A percentile compares a stretch with the other conserved stretches of the same genome.
Evolutionary conservation across 208 protist species (phyloP).

Genomic region (Leishmania braziliensis): DNA sequence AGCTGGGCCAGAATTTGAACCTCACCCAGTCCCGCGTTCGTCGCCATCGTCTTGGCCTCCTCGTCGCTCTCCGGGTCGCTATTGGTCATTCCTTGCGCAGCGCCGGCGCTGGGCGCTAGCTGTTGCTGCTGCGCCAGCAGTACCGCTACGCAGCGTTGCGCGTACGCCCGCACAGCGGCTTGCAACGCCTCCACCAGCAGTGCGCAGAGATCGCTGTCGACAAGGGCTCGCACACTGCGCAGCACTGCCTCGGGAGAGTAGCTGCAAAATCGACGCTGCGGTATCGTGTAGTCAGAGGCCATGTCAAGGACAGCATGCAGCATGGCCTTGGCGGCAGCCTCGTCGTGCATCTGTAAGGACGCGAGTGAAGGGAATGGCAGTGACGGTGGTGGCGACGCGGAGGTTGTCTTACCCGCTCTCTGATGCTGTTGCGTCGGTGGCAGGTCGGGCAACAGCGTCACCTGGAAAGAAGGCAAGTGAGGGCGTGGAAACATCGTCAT

Average conservation of each 20-base stretch:
- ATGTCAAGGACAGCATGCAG: constrained; percentile 38
- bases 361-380: constrained; percentile 1
- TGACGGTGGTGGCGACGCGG: not conserved
- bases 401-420: not conserved
- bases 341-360: constrained; percentile 8
- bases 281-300: constrained; percentile 10
- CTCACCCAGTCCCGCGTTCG: not conserved
- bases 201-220: constrained; percentile 36
- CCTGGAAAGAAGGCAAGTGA: constrained; percentile 24
- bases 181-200: constrained; percentile 36
- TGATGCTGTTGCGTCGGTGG: not conserved
- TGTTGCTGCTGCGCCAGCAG: constrained; percentile 15
- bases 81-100: not conserved
- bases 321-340: constrained; percentile 36
- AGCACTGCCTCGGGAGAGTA: constrained; percentile 59
- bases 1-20: constrained; percentile 40
- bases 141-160: constrained; percentile 15
- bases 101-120: constrained; percentile 4
- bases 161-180: constrained; percentile 31
- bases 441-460: constrained; percentile 29
- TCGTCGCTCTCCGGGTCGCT: constrained; percentile 10
- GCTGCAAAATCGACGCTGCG: constrained; percentile 29
- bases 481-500: constrained; percentile 24
- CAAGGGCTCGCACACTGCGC: constrained; percentile 55
- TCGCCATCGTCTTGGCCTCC: not conserved